phyloP scores from a whole-genome alignment of 2,329 filamentous ascomycete species.

The Colletotrichum tabaci region DNA sequence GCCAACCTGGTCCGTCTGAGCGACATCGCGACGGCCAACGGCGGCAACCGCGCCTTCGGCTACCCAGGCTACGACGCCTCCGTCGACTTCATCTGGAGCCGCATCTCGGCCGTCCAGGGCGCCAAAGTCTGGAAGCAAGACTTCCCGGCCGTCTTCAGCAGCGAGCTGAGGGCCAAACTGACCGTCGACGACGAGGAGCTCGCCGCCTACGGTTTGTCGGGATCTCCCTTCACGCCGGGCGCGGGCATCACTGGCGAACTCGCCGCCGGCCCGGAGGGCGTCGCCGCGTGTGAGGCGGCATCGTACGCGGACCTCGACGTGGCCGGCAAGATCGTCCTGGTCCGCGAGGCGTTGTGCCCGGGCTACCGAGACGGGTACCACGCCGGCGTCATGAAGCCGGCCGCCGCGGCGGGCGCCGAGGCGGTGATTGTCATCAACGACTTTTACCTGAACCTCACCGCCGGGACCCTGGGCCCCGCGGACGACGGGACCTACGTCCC shows the following conservation, averaged over 20 bases:
- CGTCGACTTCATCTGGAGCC: conserved; percentile 49
- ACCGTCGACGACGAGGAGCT: conserved; percentile 47
- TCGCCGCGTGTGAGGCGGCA: conserved; percentile 45
- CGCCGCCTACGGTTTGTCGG: conserved; percentile 49
- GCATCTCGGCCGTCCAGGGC: conserved; percentile 48
- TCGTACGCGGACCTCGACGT: conserved; percentile 48
- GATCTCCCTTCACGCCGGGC: conserved; percentile 50
- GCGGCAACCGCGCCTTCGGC: conserved; percentile 51
- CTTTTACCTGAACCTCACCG: conserved; percentile 49
- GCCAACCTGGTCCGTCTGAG: conserved; percentile 48
- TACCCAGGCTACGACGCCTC: conserved; percentile 54
- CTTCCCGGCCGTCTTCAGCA: conserved; percentile 48
- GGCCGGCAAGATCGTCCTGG: conserved; percentile 51
- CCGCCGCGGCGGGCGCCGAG: conserved; percentile 48
- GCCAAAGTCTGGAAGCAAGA: conserved; percentile 50
- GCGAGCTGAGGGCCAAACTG: conserved; percentile 37
- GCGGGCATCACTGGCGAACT: conserved; percentile 49
- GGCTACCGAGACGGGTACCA: conserved; percentile 48
- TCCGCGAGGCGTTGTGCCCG: conserved; percentile 51
- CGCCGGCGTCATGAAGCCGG: conserved; percentile 50
- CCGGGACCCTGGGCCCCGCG: conserved; percentile 47
- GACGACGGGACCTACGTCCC: conserved; percentile 50
- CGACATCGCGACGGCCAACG: conserved; percentile 51
- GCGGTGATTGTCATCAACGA: conserved; percentile 53
- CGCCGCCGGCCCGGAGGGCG: conserved; percentile 48